Conservation (phyloP, 345 rosid species). For the Psidium guajava region DNA sequence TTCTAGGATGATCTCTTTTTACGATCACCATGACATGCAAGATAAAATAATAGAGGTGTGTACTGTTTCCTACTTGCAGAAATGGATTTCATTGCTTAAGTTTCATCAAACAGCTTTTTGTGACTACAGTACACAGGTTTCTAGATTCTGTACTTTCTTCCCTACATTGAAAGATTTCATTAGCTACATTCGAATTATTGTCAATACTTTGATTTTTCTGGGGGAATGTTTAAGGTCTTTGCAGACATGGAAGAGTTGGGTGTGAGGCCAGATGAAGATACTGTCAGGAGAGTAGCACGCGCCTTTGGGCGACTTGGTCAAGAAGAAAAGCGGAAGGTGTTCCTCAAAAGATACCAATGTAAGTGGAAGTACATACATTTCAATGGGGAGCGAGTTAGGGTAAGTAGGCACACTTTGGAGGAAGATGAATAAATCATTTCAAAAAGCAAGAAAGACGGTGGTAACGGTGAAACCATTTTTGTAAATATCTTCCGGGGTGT, state of each 20-base stretch:
- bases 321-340: conserved; percentile 43
- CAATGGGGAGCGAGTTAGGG: conserved; percentile 68
- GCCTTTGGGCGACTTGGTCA: conserved; percentile 52
- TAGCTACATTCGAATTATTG: background rate
- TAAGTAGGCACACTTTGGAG: conserved; percentile 37
- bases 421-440: background rate
- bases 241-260: conserved; percentile 91
- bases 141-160: background rate
- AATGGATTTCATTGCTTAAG: background rate
- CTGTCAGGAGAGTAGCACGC: conserved; percentile 45
- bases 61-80: background rate
- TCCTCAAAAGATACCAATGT: conserved; percentile 46
- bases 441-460: background rate
- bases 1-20: conserved; percentile 76
- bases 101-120: background rate
- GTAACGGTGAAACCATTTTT: background rate
- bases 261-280: conserved; percentile 73
- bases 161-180: background rate
- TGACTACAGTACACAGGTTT: background rate
- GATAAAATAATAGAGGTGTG: conserved; percentile 65
- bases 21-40: conserved; percentile 63
- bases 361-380: conserved; percentile 78
- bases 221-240: conserved; percentile 40
- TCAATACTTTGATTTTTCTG: background rate
- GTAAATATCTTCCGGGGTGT: background rate